Percentiles rank a stretch among this genome's conserved stretches.
Evolutionary conservation across 345 rosid species (phyloP).

Genomic region (Ceriops zippeliana): DNA sequence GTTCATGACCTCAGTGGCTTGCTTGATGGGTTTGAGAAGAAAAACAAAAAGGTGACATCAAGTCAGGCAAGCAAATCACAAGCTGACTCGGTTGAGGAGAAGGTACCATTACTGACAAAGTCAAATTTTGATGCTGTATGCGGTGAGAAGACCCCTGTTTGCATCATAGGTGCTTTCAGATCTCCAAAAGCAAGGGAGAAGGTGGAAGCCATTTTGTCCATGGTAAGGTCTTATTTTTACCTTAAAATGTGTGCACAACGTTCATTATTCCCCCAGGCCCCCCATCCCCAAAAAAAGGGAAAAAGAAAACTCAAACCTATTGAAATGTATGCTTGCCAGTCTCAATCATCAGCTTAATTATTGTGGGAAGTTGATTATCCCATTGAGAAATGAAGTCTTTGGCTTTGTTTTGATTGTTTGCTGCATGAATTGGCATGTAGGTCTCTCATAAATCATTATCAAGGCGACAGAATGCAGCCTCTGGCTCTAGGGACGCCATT

Average conservation of each 20-base stretch:
- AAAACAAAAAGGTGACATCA: conserved; percentile 62
- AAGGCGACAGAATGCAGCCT: conserved; percentile 45
- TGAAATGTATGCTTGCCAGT: no score
- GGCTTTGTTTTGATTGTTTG: conserved; percentile 14
- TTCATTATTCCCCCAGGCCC: no score
- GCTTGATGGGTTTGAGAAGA: conserved; percentile 67
- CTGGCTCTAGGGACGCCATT: conserved; percentile 42
- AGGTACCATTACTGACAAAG: conserved; percentile 45
- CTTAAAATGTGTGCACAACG: no score
- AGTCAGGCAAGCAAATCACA: conserved; percentile 38
- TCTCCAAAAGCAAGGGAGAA: conserved; percentile 55
- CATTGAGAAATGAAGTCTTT: not conserved
- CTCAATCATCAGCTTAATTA: not conserved
- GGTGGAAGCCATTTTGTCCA: conserved; percentile 51
- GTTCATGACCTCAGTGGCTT: conserved; percentile 55
- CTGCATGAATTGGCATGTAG: conserved; percentile 34
- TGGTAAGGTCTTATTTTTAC: conserved; percentile 34
- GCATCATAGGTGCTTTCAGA: conserved; percentile 77
- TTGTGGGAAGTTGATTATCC: not conserved
- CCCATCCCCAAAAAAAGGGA: no score
- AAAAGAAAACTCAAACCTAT: no score
- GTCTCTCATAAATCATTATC: conserved; percentile 72
- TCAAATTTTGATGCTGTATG: conserved; percentile 60
- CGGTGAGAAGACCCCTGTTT: conserved; percentile 66
- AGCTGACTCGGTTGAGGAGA: conserved; percentile 31